Base-by-base conservation (phyloP, 2,329 filamentous ascomycete species). In the Parastagonospora nodorum region DNA sequence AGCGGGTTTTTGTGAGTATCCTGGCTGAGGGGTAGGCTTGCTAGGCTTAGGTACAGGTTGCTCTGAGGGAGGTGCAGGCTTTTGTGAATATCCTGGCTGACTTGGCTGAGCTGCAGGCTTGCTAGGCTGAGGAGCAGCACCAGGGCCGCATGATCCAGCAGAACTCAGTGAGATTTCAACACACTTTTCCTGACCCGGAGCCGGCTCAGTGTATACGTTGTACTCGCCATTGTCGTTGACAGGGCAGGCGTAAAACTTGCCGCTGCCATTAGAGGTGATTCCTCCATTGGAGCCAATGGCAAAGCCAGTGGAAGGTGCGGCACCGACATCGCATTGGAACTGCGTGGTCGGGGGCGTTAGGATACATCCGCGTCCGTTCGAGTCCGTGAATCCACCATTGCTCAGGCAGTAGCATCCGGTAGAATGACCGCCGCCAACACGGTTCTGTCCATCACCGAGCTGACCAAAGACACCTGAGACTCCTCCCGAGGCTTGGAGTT, bases 271-370 rank as follows among this genome's bases (percentile, higher is more conserved):
- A 69, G 80, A 82, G 2, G 75, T 75, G 15, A 89, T 64, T 6
- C 68, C 62, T 30, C 85, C 84, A 51, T 81, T 72, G 24, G 79
- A 80, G 39, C 71, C 76, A 50, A 88, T 77, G 7, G 75, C 74
- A 71, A 88, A 88, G 28, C 84, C 85, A 29, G 77, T 64, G 19
- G 76, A 78, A 8, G 59, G 61, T 10, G 41, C 51, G 10, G 80
- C 80, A 40, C 81, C 80, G 15, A 63, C 57, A 57, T 88, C 85
- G 60, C 86, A 88, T 64, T 87, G 84, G 51, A 84, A 82, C 41
- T 86, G 82, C 27, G 77, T 79, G 1, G 83, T 84, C 0, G 81
- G 79, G 35, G 79, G 77, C 55, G 85, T 88, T 63, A 87, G 74
- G 70, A 86, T 85, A 64, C 86, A 88, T 15, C 85, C 84, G 50